phyloP scores from a whole-genome alignment of 306 rosid genomes.

The Herpetospermum pedunculosum region DNA sequence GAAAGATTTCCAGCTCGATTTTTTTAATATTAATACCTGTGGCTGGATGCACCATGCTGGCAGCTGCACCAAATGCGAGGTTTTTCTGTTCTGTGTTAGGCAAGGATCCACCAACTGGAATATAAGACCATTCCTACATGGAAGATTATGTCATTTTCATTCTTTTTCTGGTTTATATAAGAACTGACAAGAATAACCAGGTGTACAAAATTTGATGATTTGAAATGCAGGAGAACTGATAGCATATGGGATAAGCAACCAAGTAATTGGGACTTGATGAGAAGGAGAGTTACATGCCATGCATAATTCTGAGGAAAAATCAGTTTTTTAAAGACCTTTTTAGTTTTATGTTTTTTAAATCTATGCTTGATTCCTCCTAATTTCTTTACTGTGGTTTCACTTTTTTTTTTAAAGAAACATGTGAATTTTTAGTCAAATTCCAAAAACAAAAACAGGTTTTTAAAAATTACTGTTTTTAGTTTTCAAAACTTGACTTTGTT shows the following conservation, averaged over 20 bases:
- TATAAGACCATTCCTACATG: constrained; percentile 93
- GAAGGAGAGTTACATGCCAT: neutral
- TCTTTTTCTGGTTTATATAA: neutral
- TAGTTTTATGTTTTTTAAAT: too few relatives aligned
- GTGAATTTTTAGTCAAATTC: too few relatives aligned
- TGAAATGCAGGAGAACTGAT: neutral
- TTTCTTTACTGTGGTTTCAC: too few relatives aligned
- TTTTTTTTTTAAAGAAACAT: too few relatives aligned
- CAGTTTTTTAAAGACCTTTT: neutral
- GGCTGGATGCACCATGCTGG: constrained; percentile 99
- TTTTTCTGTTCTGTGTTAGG: constrained; percentile 94
- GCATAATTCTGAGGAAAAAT: neutral
- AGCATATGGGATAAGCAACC: neutral
- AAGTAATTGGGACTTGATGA: neutral
- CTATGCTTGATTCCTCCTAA: too few relatives aligned
- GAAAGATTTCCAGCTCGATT: neutral
- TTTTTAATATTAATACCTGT: constrained; percentile 60
- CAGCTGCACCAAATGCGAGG: constrained; percentile 98
- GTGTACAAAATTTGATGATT: neutral
- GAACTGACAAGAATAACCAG: neutral
- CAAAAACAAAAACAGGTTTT: too few relatives aligned
- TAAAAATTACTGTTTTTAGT: too few relatives aligned
- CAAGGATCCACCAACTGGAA: constrained; percentile 95
- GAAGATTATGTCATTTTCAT: neutral
- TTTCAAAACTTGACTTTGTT: too few relatives aligned